These are phyloP conservation scores for Craterostigma plantagineum DNA, from an alignment of 257 asterid genomes.

Conservation along the genomic window DNA sequence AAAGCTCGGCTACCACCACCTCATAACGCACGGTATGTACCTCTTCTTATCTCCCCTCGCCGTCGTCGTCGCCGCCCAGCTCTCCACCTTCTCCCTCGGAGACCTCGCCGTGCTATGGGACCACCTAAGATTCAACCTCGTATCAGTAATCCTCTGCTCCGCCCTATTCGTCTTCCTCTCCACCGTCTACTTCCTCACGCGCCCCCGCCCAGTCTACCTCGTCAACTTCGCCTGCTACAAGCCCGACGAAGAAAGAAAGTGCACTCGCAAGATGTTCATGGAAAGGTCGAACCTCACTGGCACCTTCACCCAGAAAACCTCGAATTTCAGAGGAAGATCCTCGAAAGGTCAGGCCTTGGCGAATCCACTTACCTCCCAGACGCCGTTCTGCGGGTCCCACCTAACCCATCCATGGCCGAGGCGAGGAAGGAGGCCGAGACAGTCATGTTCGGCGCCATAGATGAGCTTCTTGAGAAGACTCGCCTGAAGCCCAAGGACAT, in stretches of 20 bases:
- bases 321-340: slow-evolving; percentile 16
- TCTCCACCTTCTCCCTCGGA: slow-evolving; percentile 14
- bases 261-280: slow-evolving; percentile 16
- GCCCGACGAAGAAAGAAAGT: slow-evolving; percentile 11
- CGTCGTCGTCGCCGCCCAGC: slow-evolving; percentile 15
- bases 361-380: slow-evolving; percentile 16
- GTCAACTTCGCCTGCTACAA: slow-evolving; percentile 20
- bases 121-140: slow-evolving; percentile 19
- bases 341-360: slow-evolving; percentile 18
- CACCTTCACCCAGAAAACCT: slow-evolving; percentile 12
- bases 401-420: slow-evolving; percentile 17
- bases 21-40: slow-evolving; percentile 22
- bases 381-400: slow-evolving; percentile 15
- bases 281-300: slow-evolving; percentile 12
- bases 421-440: slow-evolving; percentile 19
- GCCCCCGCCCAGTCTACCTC: slow-evolving; percentile 14
- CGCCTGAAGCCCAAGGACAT: slow-evolving; percentile 17
- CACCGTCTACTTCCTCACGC: slow-evolving; percentile 16
- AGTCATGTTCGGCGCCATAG: slow-evolving; percentile 20
- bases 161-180: slow-evolving; percentile 13
- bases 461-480: slow-evolving; percentile 15
- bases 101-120: slow-evolving; percentile 16
- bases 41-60: slow-evolving; percentile 16
- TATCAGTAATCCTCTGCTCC: slow-evolving; percentile 15
- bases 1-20: slow-evolving; percentile 22